These are phyloP conservation scores for Coemansia sp. DNA, from an alignment of 192 early-diverging fungal species.

Conservation along the genomic window DNA sequence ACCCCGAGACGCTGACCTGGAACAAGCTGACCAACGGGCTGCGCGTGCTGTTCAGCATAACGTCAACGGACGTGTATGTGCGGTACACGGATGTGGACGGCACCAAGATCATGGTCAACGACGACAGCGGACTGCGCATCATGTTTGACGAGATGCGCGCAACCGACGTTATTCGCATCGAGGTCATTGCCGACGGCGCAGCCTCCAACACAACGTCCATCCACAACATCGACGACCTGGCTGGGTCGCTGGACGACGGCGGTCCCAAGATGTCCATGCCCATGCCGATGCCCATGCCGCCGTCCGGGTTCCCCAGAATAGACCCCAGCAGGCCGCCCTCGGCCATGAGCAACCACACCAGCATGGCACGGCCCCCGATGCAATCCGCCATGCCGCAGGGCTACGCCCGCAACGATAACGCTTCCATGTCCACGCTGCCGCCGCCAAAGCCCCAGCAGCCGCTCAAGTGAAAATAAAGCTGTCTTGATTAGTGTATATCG, in stretches of 20 bases:
- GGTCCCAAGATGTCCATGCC: constrained; percentile 16
- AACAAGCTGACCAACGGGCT: constrained; percentile 38
- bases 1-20: constrained; percentile 42
- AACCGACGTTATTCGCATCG: constrained; percentile 38
- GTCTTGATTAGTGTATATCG: no score
- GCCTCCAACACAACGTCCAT: not conserved
- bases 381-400: not conserved
- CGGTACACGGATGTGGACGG: constrained; percentile 41
- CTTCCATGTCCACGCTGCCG: constrained; percentile 30
- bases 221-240: not conserved
- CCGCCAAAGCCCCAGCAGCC: constrained; percentile 47
- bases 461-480: constrained; percentile 16
- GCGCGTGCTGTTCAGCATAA: constrained; percentile 42
- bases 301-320: constrained; percentile 48
- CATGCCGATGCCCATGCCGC: constrained; percentile 51
- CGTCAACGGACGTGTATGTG: constrained; percentile 30
- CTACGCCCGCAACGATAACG: constrained; percentile 21
- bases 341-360: constrained; percentile 26
- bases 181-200: constrained; percentile 25
- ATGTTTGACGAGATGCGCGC: constrained; percentile 47
- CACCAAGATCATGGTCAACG: constrained; percentile 41
- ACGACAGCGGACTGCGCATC: constrained; percentile 43
- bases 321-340: constrained; percentile 31
- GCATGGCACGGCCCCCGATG: constrained; percentile 5
- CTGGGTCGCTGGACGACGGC: constrained; percentile 3